Percentiles rank a stretch among this genome's conserved stretches.
phyloP scores from a whole-genome alignment of 1,284 basidiomycete genomes.

The Leccinum pallidistipes region DNA sequence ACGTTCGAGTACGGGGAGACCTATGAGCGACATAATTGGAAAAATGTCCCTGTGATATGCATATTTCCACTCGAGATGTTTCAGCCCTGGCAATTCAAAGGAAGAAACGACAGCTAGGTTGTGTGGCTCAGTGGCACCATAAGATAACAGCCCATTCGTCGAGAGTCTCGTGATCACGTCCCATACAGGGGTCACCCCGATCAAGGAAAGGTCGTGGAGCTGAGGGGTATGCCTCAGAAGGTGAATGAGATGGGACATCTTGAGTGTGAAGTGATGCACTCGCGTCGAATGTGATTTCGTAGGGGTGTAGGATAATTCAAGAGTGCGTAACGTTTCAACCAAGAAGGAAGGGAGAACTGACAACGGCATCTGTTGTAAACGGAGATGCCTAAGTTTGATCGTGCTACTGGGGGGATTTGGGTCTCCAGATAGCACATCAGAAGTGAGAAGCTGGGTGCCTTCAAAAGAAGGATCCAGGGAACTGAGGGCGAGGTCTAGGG shows the following conservation, averaged over 20 bases:
- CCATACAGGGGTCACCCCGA: constrained; percentile 43
- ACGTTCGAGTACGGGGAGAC: constrained; percentile 29
- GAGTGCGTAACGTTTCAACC: constrained; percentile 37
- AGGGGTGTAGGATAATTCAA: constrained; percentile 42
- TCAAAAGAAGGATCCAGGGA: constrained; percentile 27
- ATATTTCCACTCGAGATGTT: constrained; percentile 31
- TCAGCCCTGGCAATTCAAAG: constrained; percentile 29
- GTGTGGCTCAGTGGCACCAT: constrained; percentile 6
- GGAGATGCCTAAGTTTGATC: constrained; percentile 36
- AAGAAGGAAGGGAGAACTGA: constrained; percentile 37
- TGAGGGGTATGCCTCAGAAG: constrained; percentile 40
- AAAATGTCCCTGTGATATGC: constrained; percentile 33
- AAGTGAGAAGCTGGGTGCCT: constrained; percentile 26
- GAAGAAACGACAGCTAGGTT: constrained; percentile 12
- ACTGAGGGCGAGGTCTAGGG: constrained; percentile 36
- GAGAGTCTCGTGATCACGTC: constrained; percentile 25
- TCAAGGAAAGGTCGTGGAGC: constrained; percentile 43
- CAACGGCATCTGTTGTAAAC: constrained; percentile 42
- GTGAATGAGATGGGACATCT: constrained; percentile 39
- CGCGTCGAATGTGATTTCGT: constrained; percentile 26
- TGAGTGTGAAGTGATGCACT: constrained; percentile 30
- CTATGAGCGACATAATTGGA: constrained; percentile 33
- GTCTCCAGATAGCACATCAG: constrained; percentile 20
- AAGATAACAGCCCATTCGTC: constrained; percentile 17
- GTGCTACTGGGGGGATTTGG: constrained; percentile 8